phyloP scores from a whole-genome alignment of 805 yeast genomes.

The Pichia cabralensis region DNA sequence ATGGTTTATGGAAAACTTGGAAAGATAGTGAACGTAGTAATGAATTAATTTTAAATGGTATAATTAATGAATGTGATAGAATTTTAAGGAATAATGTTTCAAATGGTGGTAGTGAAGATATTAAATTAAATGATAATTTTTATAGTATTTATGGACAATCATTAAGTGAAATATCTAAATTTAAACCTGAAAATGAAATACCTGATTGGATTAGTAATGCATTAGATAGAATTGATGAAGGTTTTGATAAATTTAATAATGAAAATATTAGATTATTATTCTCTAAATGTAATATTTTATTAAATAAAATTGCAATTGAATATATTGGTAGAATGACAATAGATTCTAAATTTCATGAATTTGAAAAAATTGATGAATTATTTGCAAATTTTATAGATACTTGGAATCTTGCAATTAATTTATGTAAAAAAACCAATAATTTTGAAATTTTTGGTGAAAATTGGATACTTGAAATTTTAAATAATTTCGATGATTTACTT shows the following conservation, averaged over 20 bases:
- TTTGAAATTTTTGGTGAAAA: constrained; percentile 17
- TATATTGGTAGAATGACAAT: constrained; percentile 40
- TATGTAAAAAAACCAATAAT: constrained; percentile 17
- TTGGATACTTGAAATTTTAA: constrained; percentile 39
- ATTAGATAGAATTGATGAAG: constrained; percentile 54
- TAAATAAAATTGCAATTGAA: constrained; percentile 52
- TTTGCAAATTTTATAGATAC: constrained; percentile 37
- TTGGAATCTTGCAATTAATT: constrained; percentile 35
- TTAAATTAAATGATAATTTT: constrained; percentile 39
- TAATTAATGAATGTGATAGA: constrained; percentile 88
- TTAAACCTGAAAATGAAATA: constrained; percentile 24
- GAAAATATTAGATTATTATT: constrained; percentile 37
- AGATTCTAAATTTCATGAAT: constrained; percentile 28
- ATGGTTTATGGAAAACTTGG: constrained; percentile 64
- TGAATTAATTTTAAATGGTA: constrained; percentile 65
- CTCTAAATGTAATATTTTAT: constrained; percentile 43
- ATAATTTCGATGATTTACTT: constrained; percentile 54
- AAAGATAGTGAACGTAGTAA: constrained; percentile 44
- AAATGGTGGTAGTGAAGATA: constrained; percentile 22
- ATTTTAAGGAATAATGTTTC: constrained; percentile 41
- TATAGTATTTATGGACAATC: constrained; percentile 70
- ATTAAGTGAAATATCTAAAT: constrained; percentile 51
- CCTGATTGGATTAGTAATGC: constrained; percentile 54
- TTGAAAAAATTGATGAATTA: constrained; percentile 28
- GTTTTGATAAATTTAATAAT: constrained; percentile 38